Percentiles rank a stretch among this genome's conserved stretches.
Conservation (phyloP, 2,329 filamentous ascomycete genomes). For the Sphaerostilbella broomeana region DNA sequence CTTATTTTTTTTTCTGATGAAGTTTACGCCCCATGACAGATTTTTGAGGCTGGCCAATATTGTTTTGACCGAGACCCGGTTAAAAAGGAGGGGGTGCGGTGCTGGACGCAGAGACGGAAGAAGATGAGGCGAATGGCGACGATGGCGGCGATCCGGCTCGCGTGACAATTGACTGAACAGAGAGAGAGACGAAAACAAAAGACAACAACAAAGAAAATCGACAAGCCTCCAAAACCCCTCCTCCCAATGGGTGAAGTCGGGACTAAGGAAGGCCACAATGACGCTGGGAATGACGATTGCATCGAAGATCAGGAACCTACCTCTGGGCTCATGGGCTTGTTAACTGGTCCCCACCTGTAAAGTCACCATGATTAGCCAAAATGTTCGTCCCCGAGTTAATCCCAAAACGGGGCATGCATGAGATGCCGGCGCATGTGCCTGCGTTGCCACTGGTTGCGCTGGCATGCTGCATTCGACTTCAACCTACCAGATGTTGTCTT, state of each 20-base stretch:
- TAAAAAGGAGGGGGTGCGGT: background rate
- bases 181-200: background rate
- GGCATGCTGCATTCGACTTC: no score
- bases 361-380: constrained; percentile 3
- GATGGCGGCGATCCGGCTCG: constrained; percentile 3
- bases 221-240: background rate
- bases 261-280: constrained; percentile 1
- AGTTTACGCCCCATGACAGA: no score
- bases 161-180: constrained; percentile 10
- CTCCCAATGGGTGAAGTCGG: constrained; percentile 3
- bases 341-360: constrained; percentile 83
- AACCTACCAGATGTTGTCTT: constrained; percentile 78
- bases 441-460: background rate
- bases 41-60: no score
- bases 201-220: constrained; percentile 9
- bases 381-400: no score
- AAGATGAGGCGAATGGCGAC: constrained; percentile 2
- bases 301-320: constrained; percentile 46
- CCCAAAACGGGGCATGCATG: no score
- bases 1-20: no score
- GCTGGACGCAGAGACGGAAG: constrained; percentile 1
- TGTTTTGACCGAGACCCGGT: no score
- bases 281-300: constrained; percentile 13
- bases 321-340: constrained; percentile 96
- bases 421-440: background rate